Conservation (phyloP, 140 eudicot genomes). For the Bidens hawaiensis region DNA sequence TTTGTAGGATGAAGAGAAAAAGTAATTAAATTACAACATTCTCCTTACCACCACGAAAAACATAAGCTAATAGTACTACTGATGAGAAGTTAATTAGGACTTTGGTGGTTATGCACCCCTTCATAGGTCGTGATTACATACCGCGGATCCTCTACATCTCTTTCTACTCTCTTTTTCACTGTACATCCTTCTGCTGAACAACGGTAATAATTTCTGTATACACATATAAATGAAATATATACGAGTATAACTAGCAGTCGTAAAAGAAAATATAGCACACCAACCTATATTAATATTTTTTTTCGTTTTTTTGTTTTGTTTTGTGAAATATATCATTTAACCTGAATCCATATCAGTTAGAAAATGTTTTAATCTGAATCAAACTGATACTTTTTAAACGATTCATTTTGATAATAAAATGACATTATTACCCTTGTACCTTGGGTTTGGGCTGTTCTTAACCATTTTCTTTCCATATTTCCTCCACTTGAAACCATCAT, state of each 20-base stretch:
- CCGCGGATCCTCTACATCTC: constrained; percentile 56
- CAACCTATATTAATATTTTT: background rate
- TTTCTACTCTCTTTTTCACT: constrained; percentile 72
- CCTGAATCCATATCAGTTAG: too few species aligned
- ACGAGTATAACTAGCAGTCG: background rate
- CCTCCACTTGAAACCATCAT: constrained; percentile 93
- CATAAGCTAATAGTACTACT: constrained; percentile 1
- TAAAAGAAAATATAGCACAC: background rate
- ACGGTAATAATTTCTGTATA: constrained; percentile 62
- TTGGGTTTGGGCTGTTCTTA: constrained; percentile 93
- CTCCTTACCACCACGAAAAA: background rate
- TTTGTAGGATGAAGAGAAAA: background rate
- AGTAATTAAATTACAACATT: background rate
- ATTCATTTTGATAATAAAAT: too few species aligned
- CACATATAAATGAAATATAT: background rate
- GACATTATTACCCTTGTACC: constrained; percentile 35
- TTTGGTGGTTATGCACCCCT: constrained; percentile 57
- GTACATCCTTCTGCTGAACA: constrained; percentile 66
- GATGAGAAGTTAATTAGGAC: constrained; percentile 31
- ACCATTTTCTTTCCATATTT: constrained; percentile 98
- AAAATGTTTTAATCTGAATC: too few species aligned
- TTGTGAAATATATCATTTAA: too few species aligned
- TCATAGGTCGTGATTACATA: constrained; percentile 75
- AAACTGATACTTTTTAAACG: too few species aligned
- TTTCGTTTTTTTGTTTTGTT: too few species aligned